phyloP scores from a whole-genome alignment of 2,329 filamentous ascomycete species.

The Colletotrichum neosansevieriae region DNA sequence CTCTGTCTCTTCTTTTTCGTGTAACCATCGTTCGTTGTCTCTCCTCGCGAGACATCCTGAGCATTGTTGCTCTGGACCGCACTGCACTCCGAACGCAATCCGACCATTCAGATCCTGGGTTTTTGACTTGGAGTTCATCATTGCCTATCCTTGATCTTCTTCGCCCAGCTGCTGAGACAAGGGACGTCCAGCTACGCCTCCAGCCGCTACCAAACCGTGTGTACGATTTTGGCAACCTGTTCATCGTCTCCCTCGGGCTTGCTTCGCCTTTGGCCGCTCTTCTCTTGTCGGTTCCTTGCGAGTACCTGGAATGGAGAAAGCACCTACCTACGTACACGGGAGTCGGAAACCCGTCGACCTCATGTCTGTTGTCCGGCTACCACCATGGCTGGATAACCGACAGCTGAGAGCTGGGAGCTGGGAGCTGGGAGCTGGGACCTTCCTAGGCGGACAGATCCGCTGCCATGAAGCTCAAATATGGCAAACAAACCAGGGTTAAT shows the following conservation, averaged over 20 bases:
- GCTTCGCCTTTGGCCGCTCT: no score
- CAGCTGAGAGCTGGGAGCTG: neutral
- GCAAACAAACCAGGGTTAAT: constrained; percentile 11
- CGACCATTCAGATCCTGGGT: neutral
- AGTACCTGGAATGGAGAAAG: no score
- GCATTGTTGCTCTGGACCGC: constrained; percentile 17
- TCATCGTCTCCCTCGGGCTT: neutral
- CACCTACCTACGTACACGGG: no score
- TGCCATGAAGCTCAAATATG: constrained; percentile 19
- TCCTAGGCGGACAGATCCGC: constrained; percentile 15
- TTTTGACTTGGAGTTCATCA: neutral
- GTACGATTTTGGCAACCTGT: neutral
- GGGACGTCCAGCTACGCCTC: neutral
- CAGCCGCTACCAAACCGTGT: neutral
- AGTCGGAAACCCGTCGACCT: no score
- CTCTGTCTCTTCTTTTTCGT: constrained; percentile 24
- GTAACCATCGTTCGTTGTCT: constrained; percentile 33
- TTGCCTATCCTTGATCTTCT: neutral
- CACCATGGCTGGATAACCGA: neutral
- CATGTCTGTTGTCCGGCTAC: no score
- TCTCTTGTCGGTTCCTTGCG: neutral
- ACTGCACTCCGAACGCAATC: neutral
- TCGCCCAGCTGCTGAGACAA: constrained; percentile 1
- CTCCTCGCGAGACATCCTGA: constrained; percentile 18
- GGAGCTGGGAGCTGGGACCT: constrained; percentile 1